Conservation (phyloP, 257 asterid genomes). For the Fraxinus anomala region DNA sequence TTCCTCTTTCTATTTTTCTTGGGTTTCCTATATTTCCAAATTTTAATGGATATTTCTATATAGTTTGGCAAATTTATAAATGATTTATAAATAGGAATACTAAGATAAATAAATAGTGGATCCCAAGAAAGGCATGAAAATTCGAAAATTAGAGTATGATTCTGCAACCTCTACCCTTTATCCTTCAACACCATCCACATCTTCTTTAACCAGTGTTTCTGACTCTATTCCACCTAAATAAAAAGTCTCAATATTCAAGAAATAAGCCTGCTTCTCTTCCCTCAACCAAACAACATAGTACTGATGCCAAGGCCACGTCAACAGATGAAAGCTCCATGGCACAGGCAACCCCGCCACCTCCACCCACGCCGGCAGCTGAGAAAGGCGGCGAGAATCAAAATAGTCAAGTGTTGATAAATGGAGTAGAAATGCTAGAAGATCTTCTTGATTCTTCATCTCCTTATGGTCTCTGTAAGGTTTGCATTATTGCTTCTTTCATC, state of each 20-base stretch:
- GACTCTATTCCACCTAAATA: conserved; percentile 37
- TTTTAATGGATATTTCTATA: too few relatives aligned
- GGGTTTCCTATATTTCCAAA: too few relatives aligned
- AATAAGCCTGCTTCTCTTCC: conserved; percentile 25
- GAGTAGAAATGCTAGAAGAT: conserved; percentile 68
- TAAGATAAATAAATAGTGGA: too few relatives aligned
- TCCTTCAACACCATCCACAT: conserved; percentile 31
- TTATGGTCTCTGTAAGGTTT: conserved; percentile 57
- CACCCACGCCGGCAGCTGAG: conserved; percentile 11
- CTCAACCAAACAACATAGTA: conserved; percentile 11
- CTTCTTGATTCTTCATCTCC: conserved; percentile 63
- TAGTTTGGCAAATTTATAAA: too few relatives aligned
- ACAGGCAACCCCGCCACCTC: conserved; percentile 11
- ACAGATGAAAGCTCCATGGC: conserved; percentile 22
- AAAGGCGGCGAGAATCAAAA: conserved; percentile 14
- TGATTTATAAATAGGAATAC: too few relatives aligned
- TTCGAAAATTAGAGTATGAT: too few relatives aligned
- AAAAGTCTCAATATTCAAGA: conserved; percentile 31
- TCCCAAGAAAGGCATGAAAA: too few relatives aligned
- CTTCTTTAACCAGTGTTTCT: conserved; percentile 17
- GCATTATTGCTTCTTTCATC: conserved; percentile 20
- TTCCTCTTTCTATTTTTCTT: too few relatives aligned
- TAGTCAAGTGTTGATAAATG: conserved; percentile 16
- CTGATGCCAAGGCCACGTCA: conserved; percentile 23
- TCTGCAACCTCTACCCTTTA: conserved; percentile 56